Evolutionary conservation across 345 rosid genomes (phyloP).

Genomic region (Punica granatum): DNA sequence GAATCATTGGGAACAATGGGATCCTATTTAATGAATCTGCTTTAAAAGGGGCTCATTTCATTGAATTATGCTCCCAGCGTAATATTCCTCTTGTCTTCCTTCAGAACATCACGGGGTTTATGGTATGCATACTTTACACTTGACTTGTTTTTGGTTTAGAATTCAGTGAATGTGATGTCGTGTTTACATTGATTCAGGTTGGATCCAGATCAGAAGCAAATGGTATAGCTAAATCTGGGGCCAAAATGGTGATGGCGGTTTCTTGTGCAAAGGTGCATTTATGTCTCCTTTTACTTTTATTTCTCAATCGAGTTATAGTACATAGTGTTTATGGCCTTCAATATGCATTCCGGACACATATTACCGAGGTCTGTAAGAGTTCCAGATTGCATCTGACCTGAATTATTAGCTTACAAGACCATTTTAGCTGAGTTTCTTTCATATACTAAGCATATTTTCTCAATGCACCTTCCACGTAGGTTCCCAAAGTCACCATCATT

Average conservation of each 20-base stretch:
- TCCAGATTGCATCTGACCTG: not conserved
- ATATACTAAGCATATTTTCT: not conserved
- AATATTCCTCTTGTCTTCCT: constrained; percentile 87
- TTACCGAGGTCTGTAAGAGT: not conserved
- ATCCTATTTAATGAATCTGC: constrained; percentile 92
- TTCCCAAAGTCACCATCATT: constrained; percentile 78
- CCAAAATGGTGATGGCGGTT: constrained; percentile 99
- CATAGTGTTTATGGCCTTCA: not conserved
- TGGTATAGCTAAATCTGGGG: constrained; percentile 97
- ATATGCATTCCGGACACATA: not conserved
- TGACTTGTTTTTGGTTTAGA: not conserved
- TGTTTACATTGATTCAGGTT: constrained; percentile 31
- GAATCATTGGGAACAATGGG: constrained; percentile 91
- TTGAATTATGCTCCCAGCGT: constrained; percentile 81
- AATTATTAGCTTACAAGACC: not conserved
- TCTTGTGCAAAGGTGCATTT: constrained; percentile 83
- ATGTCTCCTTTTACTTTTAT: not conserved
- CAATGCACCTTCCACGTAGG: constrained; percentile 26
- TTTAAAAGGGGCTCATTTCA: constrained; percentile 90
- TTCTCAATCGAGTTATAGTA: not conserved
- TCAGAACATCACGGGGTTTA: constrained; percentile 93
- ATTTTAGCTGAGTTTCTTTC: not conserved
- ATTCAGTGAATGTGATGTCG: not conserved
- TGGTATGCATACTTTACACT: constrained; percentile 38
- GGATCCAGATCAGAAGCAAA: constrained; percentile 95